Base-by-base conservation (phyloP, 1,284 basidiomycete species). In the Schizophyllum amplum region DNA sequence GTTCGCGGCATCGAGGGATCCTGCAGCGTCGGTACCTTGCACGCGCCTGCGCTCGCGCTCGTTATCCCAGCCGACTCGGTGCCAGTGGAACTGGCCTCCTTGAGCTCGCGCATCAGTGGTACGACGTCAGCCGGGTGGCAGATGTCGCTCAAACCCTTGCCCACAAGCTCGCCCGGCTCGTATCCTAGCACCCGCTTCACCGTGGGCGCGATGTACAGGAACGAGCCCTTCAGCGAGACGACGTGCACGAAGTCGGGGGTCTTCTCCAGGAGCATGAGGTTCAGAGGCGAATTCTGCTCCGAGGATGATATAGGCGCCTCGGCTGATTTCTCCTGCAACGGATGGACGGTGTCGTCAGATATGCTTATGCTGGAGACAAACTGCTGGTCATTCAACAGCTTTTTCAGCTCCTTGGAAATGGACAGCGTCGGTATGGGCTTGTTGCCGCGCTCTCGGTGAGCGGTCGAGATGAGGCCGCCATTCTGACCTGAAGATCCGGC, bases 61-160 rank as follows among this genome's bases (percentile, higher is more conserved):
- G 51, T 57, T 47, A 50, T 33, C 6, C 52, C n/a, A 23, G 48
- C 48, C n/a, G 47, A 20, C 4, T 11, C 33, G 4, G 52, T 42
- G 15, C 50, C 23, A 1, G 58, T 55, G 11, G 57, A 52, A 23
- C 63, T 60, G 49, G 65, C 58, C 65, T 97, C 94, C 71, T 98
- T 98, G 61, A 98, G 79, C 73, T 96, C 93, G 49, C 95, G 83
- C 81, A 92, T 89, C 61, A 97, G 81, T 0, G 94, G 93, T 1
- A 96, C 89, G 46, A 94, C 79, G 68, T 98, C 95, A 55, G 88
- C 88, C 0, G 88, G 88, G 68, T 97, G 93, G 61, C 92, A 93
- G 59, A 93, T 76, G 68, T 94, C 86, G 51, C 82, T 75, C 61
- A 97, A 75, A 47, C 81, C 79, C 68, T 83, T 83, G 56, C 92